phyloP scores from a whole-genome alignment of 495 filamentous ascomycete genomes.

The Podospora comata region DNA sequence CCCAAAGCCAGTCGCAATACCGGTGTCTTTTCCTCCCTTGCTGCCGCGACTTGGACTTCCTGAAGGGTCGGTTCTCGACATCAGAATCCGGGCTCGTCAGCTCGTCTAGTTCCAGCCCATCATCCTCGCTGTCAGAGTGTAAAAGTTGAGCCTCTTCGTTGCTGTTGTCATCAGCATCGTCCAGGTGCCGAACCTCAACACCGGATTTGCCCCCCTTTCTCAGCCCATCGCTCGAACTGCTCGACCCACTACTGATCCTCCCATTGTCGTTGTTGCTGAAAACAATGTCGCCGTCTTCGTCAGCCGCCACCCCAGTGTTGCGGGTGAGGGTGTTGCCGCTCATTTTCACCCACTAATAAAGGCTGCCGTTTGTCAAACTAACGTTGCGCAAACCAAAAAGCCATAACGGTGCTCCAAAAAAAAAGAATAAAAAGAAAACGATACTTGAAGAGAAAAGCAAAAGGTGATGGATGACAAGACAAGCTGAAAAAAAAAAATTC shows the following conservation, averaged over 20 bases:
- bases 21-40: background rate
- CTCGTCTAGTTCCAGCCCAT: background rate
- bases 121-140: background rate
- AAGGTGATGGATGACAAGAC: no score
- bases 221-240: background rate
- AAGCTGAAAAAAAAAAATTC: background rate
- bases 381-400: background rate
- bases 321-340: background rate
- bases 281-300: background rate
- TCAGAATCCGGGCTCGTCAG: background rate
- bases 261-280: background rate
- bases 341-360: background rate
- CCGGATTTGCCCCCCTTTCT: background rate
- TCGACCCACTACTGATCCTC: no score
- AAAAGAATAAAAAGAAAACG: background rate
- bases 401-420: background rate
- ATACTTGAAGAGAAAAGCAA: no score
- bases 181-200: background rate
- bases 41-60: background rate
- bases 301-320: background rate
- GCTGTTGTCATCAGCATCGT: conserved; percentile 7
- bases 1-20: background rate
- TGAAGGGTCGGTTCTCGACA: background rate
- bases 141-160: conserved; percentile 32
- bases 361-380: background rate